phyloP scores from a whole-genome alignment of 805 yeast species.

The Wickerhamiella slavikovae region DNA sequence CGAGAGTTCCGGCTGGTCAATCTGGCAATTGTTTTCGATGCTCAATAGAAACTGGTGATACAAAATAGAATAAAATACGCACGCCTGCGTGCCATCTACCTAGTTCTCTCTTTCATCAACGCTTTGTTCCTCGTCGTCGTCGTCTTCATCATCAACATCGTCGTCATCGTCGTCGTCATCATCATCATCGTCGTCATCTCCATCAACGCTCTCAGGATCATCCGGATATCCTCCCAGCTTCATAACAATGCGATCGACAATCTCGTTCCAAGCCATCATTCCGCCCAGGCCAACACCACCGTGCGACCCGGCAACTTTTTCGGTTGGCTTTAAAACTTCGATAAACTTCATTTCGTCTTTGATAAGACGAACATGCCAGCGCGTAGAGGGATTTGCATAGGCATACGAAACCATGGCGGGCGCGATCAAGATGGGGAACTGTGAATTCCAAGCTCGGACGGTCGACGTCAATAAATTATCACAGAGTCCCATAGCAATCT shows the following conservation, averaged over 20 bases:
- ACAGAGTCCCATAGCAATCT: constrained; percentile 76
- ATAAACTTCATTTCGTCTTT: constrained; percentile 90
- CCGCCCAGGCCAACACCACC: constrained; percentile 99
- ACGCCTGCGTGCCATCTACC: too few species aligned
- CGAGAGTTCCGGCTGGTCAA: constrained; percentile 2
- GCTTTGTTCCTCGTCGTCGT: constrained; percentile 22
- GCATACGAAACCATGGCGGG: constrained; percentile 93
- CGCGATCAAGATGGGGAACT: constrained; percentile 71
- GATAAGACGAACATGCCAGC: constrained; percentile 54
- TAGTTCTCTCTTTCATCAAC: too few species aligned
- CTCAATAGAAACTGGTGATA: too few species aligned
- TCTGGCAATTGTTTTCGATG: constrained; percentile 1
- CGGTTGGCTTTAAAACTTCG: constrained; percentile 83
- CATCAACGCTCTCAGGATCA: constrained; percentile 29
- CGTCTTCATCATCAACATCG: constrained; percentile 27
- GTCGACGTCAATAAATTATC: constrained; percentile 83
- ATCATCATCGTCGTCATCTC: constrained; percentile 24
- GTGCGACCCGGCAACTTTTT: constrained; percentile 76
- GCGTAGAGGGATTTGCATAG: constrained; percentile 75
- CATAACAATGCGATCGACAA: constrained; percentile 65
- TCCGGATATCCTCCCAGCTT: constrained; percentile 46
- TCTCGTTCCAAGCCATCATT: constrained; percentile 94
- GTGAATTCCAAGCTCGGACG: constrained; percentile 87
- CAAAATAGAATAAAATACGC: too few species aligned
- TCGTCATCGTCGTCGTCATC: constrained; percentile 17